These are phyloP conservation scores for Cymodocea nodosa DNA, from an alignment of 116 monocot species.

Conservation along the genomic window DNA sequence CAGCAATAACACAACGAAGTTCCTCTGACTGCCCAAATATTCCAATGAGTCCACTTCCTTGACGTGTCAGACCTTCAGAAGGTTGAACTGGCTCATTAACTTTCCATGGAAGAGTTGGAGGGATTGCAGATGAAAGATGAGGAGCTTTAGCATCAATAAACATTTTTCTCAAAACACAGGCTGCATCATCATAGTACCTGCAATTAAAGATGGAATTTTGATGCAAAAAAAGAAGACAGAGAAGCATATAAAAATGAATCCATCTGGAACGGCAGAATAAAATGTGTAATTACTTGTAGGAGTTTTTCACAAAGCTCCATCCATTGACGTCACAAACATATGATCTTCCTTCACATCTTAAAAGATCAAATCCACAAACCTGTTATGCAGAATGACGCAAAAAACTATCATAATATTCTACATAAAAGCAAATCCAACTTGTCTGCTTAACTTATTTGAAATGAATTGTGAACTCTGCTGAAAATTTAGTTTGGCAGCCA, in stretches of 20 bases:
- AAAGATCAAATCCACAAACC: conserved; percentile 99
- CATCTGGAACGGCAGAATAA: background rate
- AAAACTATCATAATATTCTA: background rate
- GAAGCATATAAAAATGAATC: background rate
- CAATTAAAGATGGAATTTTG: background rate
- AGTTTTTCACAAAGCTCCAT: conserved; percentile 99
- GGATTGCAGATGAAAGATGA: conserved; percentile 93
- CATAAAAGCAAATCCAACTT: no score
- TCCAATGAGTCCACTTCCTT: conserved; percentile 90
- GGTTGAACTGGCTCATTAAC: conserved; percentile 64
- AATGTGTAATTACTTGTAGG: conserved; percentile 63
- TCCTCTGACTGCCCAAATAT: conserved; percentile 97
- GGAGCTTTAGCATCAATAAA: conserved; percentile 99
- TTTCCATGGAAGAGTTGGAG: conserved; percentile 97
- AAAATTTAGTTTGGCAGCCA: no score
- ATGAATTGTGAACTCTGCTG: no score
- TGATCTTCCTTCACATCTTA: conserved; percentile 89
- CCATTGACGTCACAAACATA: conserved; percentile 99
- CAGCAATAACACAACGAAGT: conserved; percentile 92
- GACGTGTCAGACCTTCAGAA: conserved; percentile 73
- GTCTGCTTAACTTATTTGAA: no score
- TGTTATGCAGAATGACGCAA: conserved; percentile 10
- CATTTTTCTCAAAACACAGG: conserved; percentile 92
- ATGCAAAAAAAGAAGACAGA: background rate
- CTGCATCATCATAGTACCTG: conserved; percentile 99